Evolutionary conservation across 108 stramenopile genomes (phyloP).

Genomic region (Conticribra guillardii): DNA sequence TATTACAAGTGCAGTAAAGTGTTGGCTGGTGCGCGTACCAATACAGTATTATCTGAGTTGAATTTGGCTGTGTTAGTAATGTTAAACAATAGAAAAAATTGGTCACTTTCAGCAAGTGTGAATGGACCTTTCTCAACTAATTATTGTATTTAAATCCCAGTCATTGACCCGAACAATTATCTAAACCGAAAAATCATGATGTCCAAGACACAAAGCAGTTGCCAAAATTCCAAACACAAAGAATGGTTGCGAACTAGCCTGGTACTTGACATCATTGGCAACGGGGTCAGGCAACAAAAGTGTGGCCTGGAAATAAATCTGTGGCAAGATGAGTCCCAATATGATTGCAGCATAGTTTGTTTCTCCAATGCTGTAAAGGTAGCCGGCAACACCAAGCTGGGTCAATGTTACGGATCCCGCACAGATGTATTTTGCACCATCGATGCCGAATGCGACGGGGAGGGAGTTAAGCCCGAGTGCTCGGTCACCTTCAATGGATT

Average conservation of each 20-base stretch:
- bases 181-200: constrained; percentile 77
- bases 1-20: no score
- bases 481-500: constrained; percentile 95
- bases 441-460: constrained; percentile 96
- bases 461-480: constrained; percentile 92
- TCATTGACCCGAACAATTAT: not conserved
- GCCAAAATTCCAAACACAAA: constrained; percentile 93
- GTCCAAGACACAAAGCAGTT: constrained; percentile 91
- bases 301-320: constrained; percentile 92
- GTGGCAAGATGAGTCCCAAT: constrained; percentile 87
- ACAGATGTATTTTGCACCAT: constrained; percentile 93
- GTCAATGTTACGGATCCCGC: constrained; percentile 90
- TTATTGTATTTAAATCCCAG: not conserved
- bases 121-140: no score
- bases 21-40: no score
- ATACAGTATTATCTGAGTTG: no score
- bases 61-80: no score
- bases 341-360: constrained; percentile 81
- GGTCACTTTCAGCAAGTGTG: no score
- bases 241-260: constrained; percentile 94
- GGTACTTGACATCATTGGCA: constrained; percentile 95
- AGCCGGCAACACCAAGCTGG: constrained; percentile 91
- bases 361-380: constrained; percentile 85
- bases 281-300: constrained; percentile 92
- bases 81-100: no score